Evolutionary conservation across 2,329 filamentous ascomycete species (phyloP), one percentile per base, ranked within the genome.

Genomic region (Fusarium sp.): DNA sequence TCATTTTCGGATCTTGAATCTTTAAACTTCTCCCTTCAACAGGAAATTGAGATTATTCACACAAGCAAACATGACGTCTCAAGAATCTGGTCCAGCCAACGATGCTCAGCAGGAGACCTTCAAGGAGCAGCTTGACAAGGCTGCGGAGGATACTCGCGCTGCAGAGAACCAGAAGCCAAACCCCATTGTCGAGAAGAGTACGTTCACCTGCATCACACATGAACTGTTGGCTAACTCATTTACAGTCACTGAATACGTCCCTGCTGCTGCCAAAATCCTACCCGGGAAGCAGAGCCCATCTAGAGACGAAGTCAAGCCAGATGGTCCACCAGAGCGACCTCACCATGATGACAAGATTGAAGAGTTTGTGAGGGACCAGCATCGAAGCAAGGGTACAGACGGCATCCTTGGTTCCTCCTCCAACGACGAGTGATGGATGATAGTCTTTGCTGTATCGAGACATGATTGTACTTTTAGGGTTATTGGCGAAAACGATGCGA

Each of bases 281-380:
- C 85, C 84, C 17, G 73, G 77, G 15, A 76, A 82, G 38, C 77
- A 83, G 40, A 76, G 80, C 27, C 70, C 78, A 22, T 47, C 68
- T 12, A 70, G 75, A 57, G 67, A 32, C 17, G 47, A 80, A 10
- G 63, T 72, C 5, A 71, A 75, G 62, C 65, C 66, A 8, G 66
- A 76, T 2, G 84, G 82, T 4, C 84, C 84, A 15, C 87, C 86
- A 4, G 74, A 84, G 12, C 81, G 86, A 15, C 87, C 86, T 0
- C 71, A 81, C 25, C 84, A 89, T 64, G 87, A 89, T 70, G 63
- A 76, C 6, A 84, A 86, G 73, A 88, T 90, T 59, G 87, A 87
- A 69, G 85, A 88, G 32, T 89, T 89, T 68, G 80, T 90, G 35
- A 82, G 86, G 59, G 86, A 88, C 58, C 87, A 89, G 79, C 86